Conservation (phyloP, 2,329 filamentous ascomycete genomes). For the Fusarium armeniacum region DNA sequence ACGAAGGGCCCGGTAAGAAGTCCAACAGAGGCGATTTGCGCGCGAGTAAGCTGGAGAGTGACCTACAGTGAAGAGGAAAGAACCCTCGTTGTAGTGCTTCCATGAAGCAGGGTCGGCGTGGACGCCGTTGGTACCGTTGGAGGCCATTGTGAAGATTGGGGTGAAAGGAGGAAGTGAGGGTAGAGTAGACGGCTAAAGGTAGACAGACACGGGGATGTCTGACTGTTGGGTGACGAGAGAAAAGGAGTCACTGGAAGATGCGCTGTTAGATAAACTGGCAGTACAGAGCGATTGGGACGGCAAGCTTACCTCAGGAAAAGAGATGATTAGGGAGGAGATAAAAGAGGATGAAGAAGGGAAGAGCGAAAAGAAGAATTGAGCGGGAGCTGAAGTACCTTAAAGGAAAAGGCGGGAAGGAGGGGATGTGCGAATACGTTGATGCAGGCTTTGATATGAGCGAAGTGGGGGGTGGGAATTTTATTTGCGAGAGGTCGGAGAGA, state of each 20-base stretch:
- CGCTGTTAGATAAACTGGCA: slow-evolving; percentile 38
- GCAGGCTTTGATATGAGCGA: slow-evolving; percentile 43
- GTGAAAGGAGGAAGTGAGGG: slow-evolving; percentile 27
- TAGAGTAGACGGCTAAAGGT: slow-evolving; percentile 43
- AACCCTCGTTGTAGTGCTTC: slow-evolving; percentile 72
- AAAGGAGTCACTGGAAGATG: slow-evolving; percentile 43
- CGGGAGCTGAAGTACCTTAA: slow-evolving; percentile 48
- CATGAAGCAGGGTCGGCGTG: slow-evolving; percentile 53
- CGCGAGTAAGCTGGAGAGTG: slow-evolving; percentile 10
- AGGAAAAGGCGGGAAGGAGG: slow-evolving; percentile 50
- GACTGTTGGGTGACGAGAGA: slow-evolving; percentile 41
- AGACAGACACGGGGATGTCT: slow-evolving; percentile 42
- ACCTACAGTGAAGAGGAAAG: slow-evolving; percentile 85
- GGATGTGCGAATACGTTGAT: slow-evolving; percentile 51
- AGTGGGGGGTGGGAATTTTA: slow-evolving; percentile 46
- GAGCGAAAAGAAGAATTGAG: slow-evolving; percentile 50
- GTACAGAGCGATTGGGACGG: slow-evolving; percentile 17
- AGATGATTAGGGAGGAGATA: slow-evolving; percentile 28
- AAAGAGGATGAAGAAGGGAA: slow-evolving; percentile 31
- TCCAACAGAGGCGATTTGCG: background rate
- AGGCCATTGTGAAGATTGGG: slow-evolving; percentile 67
- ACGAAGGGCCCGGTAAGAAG: too few relatives aligned
- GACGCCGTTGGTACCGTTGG: slow-evolving; percentile 60
- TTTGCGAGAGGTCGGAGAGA: slow-evolving; percentile 27
- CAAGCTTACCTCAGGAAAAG: slow-evolving; percentile 24